Conservation (phyloP, 2,329 filamentous ascomycete species). For the Blastomyces gilchristii region DNA sequence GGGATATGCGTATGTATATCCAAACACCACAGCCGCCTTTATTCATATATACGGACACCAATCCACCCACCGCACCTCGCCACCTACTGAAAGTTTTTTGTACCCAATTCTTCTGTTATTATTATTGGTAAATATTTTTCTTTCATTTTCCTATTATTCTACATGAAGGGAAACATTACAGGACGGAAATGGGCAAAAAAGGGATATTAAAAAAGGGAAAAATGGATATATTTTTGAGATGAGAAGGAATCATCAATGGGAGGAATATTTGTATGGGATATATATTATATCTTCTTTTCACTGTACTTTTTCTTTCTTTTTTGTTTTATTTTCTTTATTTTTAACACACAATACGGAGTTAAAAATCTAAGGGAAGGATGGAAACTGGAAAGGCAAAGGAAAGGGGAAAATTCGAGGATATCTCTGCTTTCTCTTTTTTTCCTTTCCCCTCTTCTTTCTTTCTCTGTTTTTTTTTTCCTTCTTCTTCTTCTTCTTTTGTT, state of each 20-base stretch:
- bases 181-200: neutral
- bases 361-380: neutral
- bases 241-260: neutral
- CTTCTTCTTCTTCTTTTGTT: neutral
- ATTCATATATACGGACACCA: neutral
- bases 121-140: neutral
- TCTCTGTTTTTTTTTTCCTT: neutral
- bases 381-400: neutral
- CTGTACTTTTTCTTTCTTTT: neutral
- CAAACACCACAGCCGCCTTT: neutral
- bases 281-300: neutral
- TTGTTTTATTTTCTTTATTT: neutral
- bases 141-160: neutral
- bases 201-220: neutral
- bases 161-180: too few species aligned
- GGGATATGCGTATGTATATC: neutral
- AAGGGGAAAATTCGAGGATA: conserved; percentile 7
- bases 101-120: neutral
- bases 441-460: neutral
- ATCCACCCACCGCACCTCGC: neutral
- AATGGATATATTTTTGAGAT: neutral
- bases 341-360: neutral
- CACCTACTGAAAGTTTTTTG: neutral
- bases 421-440: neutral
- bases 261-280: neutral